Conservation (phyloP, 2,329 filamentous ascomycete species). For the Cladophialophora exuberans region DNA sequence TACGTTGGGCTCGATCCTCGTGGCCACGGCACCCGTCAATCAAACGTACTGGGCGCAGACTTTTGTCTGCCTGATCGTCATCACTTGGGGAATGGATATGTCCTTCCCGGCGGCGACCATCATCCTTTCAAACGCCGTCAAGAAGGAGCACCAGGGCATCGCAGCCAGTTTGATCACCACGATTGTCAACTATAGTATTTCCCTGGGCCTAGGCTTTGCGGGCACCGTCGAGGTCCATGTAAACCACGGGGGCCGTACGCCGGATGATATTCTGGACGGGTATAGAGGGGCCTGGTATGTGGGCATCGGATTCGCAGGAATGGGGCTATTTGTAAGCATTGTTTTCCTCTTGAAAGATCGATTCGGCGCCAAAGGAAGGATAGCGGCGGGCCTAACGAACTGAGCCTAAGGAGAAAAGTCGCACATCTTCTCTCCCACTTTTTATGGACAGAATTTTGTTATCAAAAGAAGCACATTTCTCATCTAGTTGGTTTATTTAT, state of each 20-base stretch:
- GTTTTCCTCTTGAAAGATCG: constrained; percentile 13
- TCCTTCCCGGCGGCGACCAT: constrained; percentile 65
- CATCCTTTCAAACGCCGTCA: constrained; percentile 59
- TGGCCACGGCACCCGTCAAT: constrained; percentile 44
- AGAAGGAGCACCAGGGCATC: constrained; percentile 54
- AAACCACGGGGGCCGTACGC: constrained; percentile 42
- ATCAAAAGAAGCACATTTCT: no score
- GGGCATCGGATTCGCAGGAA: constrained; percentile 40
- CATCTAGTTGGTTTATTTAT: no score
- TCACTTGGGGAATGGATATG: constrained; percentile 56
- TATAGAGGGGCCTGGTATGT: constrained; percentile 49
- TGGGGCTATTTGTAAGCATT: constrained; percentile 33
- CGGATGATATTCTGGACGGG: constrained; percentile 40
- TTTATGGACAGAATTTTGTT: no score
- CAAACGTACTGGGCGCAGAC: constrained; percentile 49
- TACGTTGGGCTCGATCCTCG: constrained; percentile 41
- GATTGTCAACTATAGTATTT: constrained; percentile 70
- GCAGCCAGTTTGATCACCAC: constrained; percentile 64
- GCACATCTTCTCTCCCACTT: no score
- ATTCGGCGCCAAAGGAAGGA: not conserved
- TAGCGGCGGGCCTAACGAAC: no score
- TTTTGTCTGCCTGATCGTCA: constrained; percentile 38
- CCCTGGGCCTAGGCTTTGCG: constrained; percentile 66
- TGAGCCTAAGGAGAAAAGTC: no score
- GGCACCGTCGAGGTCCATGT: constrained; percentile 63